phyloP scores from a whole-genome alignment of 176 grass and related monocot species.

The Juncus effusus region DNA sequence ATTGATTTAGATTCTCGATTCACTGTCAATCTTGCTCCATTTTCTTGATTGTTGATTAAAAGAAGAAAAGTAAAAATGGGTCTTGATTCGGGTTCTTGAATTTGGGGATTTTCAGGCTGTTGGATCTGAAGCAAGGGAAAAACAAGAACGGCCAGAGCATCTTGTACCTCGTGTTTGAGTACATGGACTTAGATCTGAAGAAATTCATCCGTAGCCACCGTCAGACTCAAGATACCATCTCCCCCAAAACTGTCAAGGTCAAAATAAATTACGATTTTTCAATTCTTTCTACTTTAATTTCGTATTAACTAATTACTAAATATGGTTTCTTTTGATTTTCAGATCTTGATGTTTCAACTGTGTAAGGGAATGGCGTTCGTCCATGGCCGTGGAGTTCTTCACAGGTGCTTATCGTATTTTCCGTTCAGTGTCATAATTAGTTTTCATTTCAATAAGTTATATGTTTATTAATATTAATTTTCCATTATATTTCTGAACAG shows the following conservation, averaged over 20 bases:
- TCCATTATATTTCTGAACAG: slow-evolving; percentile 22
- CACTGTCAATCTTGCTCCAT: neutral
- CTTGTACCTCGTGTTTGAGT: slow-evolving; percentile 96
- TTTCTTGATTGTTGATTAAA: slow-evolving; percentile 4
- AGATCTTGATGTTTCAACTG: slow-evolving; percentile 97
- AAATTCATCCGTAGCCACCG: slow-evolving; percentile 84
- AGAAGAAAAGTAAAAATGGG: neutral
- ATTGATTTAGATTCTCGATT: neutral
- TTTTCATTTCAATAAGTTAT: neutral
- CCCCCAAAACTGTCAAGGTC: slow-evolving; percentile 61
- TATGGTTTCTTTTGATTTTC: slow-evolving; percentile 9
- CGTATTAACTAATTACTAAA: neutral
- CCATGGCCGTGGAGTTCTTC: slow-evolving; percentile 79
- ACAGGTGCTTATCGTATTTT: slow-evolving; percentile 37
- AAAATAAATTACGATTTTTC: no score
- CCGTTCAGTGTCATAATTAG: neutral
- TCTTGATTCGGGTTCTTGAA: slow-evolving; percentile 21
- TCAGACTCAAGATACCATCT: slow-evolving; percentile 53
- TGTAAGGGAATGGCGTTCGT: slow-evolving; percentile 87
- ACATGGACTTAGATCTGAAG: slow-evolving; percentile 99
- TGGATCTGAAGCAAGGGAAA: slow-evolving; percentile 91
- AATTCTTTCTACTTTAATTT: neutral
- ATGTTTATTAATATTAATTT: neutral
- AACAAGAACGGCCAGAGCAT: slow-evolving; percentile 92
- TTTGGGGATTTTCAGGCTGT: slow-evolving; percentile 33